Percentiles rank a stretch among this genome's conserved stretches.
Evolutionary conservation across 2,329 filamentous ascomycete genomes (phyloP).

Genomic region (Colletotrichum orbiculare): DNA sequence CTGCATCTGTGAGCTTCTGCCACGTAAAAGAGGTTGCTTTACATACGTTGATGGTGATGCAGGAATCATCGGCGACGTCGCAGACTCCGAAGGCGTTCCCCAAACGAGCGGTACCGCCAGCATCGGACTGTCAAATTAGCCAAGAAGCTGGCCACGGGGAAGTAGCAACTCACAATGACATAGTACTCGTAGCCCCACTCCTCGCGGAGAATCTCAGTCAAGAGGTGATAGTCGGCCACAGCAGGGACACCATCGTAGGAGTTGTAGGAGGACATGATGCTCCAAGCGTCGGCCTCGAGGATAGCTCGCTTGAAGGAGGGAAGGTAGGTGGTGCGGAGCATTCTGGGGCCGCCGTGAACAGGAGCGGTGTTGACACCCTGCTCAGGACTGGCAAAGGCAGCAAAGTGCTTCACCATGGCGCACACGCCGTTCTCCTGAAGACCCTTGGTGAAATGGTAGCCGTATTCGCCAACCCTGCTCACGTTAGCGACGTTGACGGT

Average conservation of each 20-base stretch:
- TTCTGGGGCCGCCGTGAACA: constrained; percentile 63
- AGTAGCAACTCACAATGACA: constrained; percentile 50
- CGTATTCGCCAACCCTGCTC: constrained; percentile 69
- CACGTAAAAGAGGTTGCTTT: not conserved
- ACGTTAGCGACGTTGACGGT: not conserved
- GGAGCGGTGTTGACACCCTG: constrained; percentile 77
- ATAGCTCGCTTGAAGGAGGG: constrained; percentile 76
- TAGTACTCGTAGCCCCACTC: constrained; percentile 82
- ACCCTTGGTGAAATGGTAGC: constrained; percentile 66
- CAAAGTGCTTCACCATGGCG: constrained; percentile 81
- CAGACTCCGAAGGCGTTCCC: constrained; percentile 75
- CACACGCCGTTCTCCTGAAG: constrained; percentile 74
- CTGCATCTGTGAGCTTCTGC: constrained; percentile 41
- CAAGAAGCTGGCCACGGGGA: not conserved
- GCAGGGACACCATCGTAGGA: constrained; percentile 79
- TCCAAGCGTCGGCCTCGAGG: constrained; percentile 74
- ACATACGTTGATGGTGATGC: constrained; percentile 68
- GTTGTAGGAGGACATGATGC: constrained; percentile 81
- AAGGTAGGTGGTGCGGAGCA: constrained; percentile 66
- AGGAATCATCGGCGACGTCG: constrained; percentile 69
- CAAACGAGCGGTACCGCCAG: constrained; percentile 76
- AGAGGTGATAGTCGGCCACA: constrained; percentile 71
- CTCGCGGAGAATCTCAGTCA: constrained; percentile 75
- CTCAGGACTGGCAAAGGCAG: constrained; percentile 75
- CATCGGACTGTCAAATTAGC: constrained; percentile 57